Evolutionary conservation across 441 rosid species (phyloP), one percentile per base, ranked within the genome.

Genomic region (Populus hybrid): DNA sequence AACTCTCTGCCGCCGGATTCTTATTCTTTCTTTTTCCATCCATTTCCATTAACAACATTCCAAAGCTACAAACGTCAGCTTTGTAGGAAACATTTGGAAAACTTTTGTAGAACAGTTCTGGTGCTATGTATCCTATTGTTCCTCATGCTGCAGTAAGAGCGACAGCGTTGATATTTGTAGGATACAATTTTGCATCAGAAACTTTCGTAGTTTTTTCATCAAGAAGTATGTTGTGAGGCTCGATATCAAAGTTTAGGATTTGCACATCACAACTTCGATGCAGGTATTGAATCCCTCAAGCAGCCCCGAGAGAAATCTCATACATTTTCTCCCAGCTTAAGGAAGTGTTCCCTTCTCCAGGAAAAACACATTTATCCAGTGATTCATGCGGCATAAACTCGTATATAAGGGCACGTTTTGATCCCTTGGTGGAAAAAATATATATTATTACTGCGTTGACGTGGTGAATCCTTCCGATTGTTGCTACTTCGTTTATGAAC

Each of bases 301-400:
- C 46, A 2, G 12, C 46, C 12, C 3, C 46, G 12, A 10, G 46
- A 40, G 14, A 40, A 40, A 40, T 10, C 9, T 40, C 46, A 40
- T 10, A 40, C 46, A 40, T 40, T 40, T 2, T 9, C 12, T 40
- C 12, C 46, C 46, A 38, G 3, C 42, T 38, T 5, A 77, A 70
- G 6, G 24, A 3, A 16, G 9, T 28, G 1, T 8, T 3, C 23
- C 75, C 78, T 69, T 77, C 69, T n/a, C 65, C 23, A 1, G 67
- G 61, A 40, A 65, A 65, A 9, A 78, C 50, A 21, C 74, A 81
- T 26, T 75, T 81, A 5, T 78, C 81, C 9, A 81, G 81, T 50
- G 81, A 81, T 10, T 79, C 79, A 34, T 78, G 78, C 4, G 75
- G 50, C 78, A 81, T 80, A 69, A 71, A 80, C n/a, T 76, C 79